Evolutionary conservation across 768 basidiomycete genomes (phyloP).

Genomic region (Trametes coccinea): DNA sequence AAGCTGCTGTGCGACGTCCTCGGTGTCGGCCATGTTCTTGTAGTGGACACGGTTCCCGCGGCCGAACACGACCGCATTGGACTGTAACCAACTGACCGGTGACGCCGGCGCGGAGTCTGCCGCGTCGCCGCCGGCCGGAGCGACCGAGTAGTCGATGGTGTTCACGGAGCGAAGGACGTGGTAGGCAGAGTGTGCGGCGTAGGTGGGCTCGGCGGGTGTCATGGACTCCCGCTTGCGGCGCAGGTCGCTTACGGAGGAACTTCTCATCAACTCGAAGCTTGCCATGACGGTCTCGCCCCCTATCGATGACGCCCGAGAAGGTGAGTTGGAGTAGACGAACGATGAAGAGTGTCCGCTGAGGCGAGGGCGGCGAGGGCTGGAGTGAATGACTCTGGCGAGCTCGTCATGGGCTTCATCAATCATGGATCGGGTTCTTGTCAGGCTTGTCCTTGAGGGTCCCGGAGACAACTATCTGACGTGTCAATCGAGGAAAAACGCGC

Average conservation of each 20-base stretch:
- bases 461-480: slow-evolving; percentile 10
- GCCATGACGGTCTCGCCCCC: slow-evolving; percentile 5
- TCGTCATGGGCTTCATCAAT: slow-evolving; percentile 12
- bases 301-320: slow-evolving; percentile 17
- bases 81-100: slow-evolving; percentile 43
- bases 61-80: slow-evolving; percentile 49
- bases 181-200: slow-evolving; percentile 15
- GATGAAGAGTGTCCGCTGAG: slow-evolving; percentile 10
- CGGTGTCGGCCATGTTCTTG: slow-evolving; percentile 42
- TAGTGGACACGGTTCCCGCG: slow-evolving; percentile 56
- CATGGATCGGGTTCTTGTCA: slow-evolving; percentile 4
- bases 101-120: slow-evolving; percentile 15
- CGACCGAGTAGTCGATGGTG: slow-evolving; percentile 18
- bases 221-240: slow-evolving; percentile 16
- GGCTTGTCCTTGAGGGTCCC: slow-evolving; percentile 3
- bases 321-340: slow-evolving; percentile 8
- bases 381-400: neutral
- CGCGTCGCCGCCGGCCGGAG: slow-evolving; percentile 16
- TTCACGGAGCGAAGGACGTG: slow-evolving; percentile 18
- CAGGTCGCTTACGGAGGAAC: slow-evolving; percentile 6
- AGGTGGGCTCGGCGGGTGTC: slow-evolving; percentile 8
- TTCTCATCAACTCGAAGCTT: slow-evolving; percentile 13
- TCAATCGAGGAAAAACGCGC: neutral
- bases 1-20: slow-evolving; percentile 48
- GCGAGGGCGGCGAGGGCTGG: slow-evolving; percentile 8